Evolutionary conservation across 2,329 filamentous ascomycete genomes (phyloP).

Genomic region (Hymenoscyphus albidus): DNA sequence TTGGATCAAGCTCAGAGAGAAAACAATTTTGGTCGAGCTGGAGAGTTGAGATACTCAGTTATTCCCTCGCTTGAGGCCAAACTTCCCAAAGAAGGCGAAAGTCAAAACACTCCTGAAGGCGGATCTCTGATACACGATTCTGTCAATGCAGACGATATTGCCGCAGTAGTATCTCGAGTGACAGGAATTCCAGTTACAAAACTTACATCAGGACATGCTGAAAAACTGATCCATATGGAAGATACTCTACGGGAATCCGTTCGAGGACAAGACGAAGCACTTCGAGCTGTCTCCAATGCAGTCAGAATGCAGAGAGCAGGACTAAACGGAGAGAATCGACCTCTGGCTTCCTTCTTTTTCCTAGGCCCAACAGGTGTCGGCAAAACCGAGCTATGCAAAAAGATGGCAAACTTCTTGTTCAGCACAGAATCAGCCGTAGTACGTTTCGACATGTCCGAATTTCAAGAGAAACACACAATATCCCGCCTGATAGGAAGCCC

Average conservation of each 20-base stretch:
- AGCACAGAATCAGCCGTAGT: slow-evolving; percentile 87
- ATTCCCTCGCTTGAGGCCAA: slow-evolving; percentile 79
- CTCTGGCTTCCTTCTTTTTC: slow-evolving; percentile 95
- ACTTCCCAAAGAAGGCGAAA: slow-evolving; percentile 67
- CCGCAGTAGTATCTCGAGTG: slow-evolving; percentile 80
- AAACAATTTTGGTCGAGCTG: slow-evolving; percentile 86
- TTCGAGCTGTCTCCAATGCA: slow-evolving; percentile 86
- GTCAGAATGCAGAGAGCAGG: slow-evolving; percentile 92
- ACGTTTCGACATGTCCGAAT: slow-evolving; percentile 96
- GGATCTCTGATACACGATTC: slow-evolving; percentile 78
- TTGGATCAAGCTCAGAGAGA: slow-evolving; percentile 83
- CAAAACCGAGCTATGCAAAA: slow-evolving; percentile 97
- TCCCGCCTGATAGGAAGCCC: slow-evolving; percentile 86
- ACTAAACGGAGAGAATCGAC: slow-evolving; percentile 84
- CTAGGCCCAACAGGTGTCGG: slow-evolving; percentile 93
- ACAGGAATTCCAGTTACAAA: slow-evolving; percentile 93
- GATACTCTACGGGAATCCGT: slow-evolving; percentile 79
- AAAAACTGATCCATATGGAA: slow-evolving; percentile 95
- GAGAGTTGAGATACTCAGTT: slow-evolving; percentile 81
- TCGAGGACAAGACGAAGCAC: slow-evolving; percentile 88
- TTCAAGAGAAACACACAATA: slow-evolving; percentile 95
- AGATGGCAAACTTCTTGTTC: slow-evolving; percentile 89
- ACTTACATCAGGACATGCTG: slow-evolving; percentile 86
- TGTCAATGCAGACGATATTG: slow-evolving; percentile 94
- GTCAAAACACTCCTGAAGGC: slow-evolving; percentile 32